Base-by-base conservation (phyloP, 2,329 filamentous ascomycete genomes). In the Fusarium vanettenii region DNA sequence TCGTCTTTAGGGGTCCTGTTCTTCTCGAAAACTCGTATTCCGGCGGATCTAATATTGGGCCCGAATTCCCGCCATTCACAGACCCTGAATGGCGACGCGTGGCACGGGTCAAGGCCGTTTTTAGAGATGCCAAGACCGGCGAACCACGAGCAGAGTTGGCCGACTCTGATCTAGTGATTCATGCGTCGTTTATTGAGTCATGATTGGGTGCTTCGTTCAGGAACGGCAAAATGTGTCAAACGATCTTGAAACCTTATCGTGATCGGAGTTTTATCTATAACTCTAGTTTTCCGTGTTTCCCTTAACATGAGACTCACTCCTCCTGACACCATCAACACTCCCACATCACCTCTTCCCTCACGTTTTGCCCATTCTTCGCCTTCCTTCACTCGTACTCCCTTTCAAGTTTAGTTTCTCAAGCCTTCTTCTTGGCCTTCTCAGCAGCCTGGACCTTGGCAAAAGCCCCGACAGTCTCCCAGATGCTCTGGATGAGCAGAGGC, bases 401-500 rank as follows among this genome's bases (percentile, higher is more conserved):
- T 68, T 14, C 41, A 8, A 16, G 4, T 14, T 0, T 3, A 5
- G 4, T 45, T 45, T 20, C 3, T 45, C 41, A 77, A 22, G 73
- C 31, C 43, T 74, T 57, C 75, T 79, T 81, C 76, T 80, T 82
- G 3, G 35, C 48, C 43, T 67, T 72, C 43, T 78, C 72, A 31
- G 65, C 60, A 20, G 71, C 76, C 64, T 82, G 78, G 1, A 80
- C 67, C 72, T 71, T 74, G 0, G 70, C 78, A 69, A 84, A 82
- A 0, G 75, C 81, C 2, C 67, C 66, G 14, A 71, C 75, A 0
- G 75, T 79, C 43, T 76, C 77, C 27, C 41, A 65, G 1, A 79
- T 74, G 45, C 83, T 84, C 29, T 76, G 67, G 2, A 74, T 22
- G 39, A 86, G 69, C 45, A 85, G 69, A 6, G 70, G 76, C 4